Evolutionary conservation across 441 rosid species (phyloP).

Genomic region (Arabidopsis hybrid): DNA sequence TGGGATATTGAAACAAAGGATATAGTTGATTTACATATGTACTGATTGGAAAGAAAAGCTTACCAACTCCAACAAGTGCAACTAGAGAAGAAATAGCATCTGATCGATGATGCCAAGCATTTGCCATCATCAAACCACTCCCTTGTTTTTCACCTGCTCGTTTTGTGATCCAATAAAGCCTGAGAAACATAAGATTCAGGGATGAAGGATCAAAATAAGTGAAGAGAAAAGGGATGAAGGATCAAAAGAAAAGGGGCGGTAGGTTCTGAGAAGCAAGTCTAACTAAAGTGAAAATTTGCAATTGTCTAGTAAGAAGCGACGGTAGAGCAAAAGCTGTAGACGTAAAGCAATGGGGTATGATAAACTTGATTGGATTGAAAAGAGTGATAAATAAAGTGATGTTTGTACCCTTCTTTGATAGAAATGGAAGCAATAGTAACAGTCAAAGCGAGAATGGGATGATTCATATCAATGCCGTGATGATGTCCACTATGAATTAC

Average conservation of each 20-base stretch:
- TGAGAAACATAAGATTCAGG: constrained; percentile 37
- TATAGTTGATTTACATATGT: not conserved
- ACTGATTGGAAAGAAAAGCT: constrained; percentile 35
- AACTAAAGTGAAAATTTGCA: not conserved
- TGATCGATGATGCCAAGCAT: constrained; percentile 99
- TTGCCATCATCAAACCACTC: constrained; percentile 97
- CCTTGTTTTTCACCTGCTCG: constrained; percentile 88
- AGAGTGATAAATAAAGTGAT: not conserved
- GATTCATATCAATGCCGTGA: constrained; percentile 54
- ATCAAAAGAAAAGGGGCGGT: not conserved
- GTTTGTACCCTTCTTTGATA: constrained; percentile 83
- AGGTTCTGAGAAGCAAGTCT: too few species aligned
- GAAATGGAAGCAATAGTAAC: constrained; percentile 80
- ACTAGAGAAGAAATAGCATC: constrained; percentile 94
- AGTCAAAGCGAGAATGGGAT: constrained; percentile 82
- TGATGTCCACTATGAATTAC: constrained; percentile 45
- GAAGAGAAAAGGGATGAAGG: constrained; percentile 11
- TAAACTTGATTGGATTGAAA: not conserved
- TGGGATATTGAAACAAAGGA: constrained; percentile 3
- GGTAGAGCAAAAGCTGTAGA: too few species aligned
- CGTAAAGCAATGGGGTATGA: constrained; percentile 3
- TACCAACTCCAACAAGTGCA: constrained; percentile 96
- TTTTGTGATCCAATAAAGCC: constrained; percentile 96
- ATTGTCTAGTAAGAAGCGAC: not conserved
- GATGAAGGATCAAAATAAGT: constrained; percentile 10